Conservation (phyloP, 192 early-diverging fungal species). For the Coemansia sp. region DNA sequence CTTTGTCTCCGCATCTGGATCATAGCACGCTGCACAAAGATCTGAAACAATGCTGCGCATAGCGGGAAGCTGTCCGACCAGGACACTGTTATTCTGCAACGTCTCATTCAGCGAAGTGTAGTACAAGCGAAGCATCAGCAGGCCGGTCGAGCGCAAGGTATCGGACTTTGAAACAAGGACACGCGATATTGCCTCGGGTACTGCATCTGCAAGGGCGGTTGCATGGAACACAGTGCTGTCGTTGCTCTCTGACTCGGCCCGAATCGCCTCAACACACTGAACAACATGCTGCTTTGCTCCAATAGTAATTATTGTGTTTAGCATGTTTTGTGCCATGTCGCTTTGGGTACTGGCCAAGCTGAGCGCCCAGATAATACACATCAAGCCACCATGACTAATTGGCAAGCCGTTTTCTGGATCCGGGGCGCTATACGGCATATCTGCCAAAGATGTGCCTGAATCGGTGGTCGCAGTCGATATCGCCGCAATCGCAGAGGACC, state of each 20-base stretch:
- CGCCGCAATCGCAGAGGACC: conserved; percentile 12
- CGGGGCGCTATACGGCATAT: conserved; percentile 7
- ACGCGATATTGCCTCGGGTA: conserved; percentile 42
- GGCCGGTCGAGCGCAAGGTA: conserved; percentile 15
- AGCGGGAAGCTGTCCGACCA: conserved; percentile 47
- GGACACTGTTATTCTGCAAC: conserved; percentile 8
- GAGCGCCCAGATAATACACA: conserved; percentile 41
- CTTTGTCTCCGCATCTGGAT: conserved; percentile 82
- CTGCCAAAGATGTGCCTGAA: conserved; percentile 15
- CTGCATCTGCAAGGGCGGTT: conserved; percentile 17
- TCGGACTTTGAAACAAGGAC: conserved; percentile 33
- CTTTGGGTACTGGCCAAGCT: conserved; percentile 35
- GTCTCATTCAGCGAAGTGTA: conserved; percentile 22
- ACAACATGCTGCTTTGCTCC: conserved; percentile 40
- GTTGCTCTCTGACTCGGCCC: conserved; percentile 6
- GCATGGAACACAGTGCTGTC: neutral
- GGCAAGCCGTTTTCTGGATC: conserved; percentile 11
- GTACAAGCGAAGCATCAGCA: conserved; percentile 32
- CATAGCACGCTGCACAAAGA: conserved; percentile 91
- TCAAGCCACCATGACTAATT: conserved; percentile 20
- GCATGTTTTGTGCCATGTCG: conserved; percentile 22
- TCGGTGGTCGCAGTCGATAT: conserved; percentile 20
- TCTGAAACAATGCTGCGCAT: conserved; percentile 67
- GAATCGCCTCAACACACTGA: conserved; percentile 27
- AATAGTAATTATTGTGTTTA: conserved; percentile 20